phyloP scores from a whole-genome alignment of 2,329 filamentous ascomycete species.

The Xylariaceae sp. region DNA sequence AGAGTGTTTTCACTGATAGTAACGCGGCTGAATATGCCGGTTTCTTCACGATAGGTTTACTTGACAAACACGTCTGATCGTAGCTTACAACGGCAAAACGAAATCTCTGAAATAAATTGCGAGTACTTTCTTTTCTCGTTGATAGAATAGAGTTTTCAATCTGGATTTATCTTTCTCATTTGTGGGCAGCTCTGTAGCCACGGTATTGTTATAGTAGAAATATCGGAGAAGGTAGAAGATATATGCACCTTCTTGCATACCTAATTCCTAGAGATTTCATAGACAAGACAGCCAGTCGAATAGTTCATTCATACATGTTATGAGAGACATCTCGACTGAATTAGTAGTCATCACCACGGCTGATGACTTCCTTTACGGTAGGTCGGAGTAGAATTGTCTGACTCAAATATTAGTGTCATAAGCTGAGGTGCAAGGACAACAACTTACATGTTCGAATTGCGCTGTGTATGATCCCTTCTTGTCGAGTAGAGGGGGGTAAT shows the following conservation, averaged over 20 bases:
- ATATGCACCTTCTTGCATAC: background rate
- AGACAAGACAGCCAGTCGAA: background rate
- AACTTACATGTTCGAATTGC: conserved; percentile 92
- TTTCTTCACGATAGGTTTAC: too few species aligned
- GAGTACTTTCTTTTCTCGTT: too few species aligned
- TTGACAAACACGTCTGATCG: too few species aligned
- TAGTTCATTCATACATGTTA: background rate
- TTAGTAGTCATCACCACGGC: conserved; percentile 84
- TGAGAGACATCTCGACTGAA: background rate
- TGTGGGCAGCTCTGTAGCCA: background rate
- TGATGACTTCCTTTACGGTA: conserved; percentile 86
- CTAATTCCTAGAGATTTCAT: background rate
- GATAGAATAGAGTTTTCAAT: background rate
- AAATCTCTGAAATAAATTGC: too few species aligned
- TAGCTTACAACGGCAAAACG: too few species aligned
- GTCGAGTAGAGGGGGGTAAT: conserved; percentile 88
- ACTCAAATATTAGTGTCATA: conserved; percentile 41
- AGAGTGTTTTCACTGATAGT: too few species aligned
- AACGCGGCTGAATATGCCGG: too few species aligned
- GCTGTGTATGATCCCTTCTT: conserved; percentile 95
- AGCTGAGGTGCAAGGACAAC: background rate
- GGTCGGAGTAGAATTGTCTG: conserved; percentile 73
- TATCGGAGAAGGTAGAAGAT: background rate
- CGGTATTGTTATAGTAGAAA: background rate
- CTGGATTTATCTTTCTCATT: background rate